Evolutionary conservation across 2,329 filamentous ascomycete species (phyloP).

Genomic region (Zymoseptoria passerinii): DNA sequence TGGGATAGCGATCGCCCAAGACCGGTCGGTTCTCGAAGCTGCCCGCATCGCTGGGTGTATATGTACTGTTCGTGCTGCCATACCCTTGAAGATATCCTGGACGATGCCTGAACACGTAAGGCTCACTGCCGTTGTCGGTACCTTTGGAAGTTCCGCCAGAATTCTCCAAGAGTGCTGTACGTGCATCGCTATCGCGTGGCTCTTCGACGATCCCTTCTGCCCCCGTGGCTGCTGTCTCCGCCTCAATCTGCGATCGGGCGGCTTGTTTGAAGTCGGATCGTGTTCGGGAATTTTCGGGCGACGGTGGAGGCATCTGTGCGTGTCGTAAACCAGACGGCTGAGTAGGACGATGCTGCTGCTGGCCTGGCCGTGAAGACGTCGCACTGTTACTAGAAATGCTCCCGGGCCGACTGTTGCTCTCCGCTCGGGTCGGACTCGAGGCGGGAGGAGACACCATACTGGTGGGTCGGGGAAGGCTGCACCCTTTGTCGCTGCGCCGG

Average conservation of each 20-base stretch:
- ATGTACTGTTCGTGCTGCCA: constrained; percentile 35
- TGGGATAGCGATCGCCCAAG: constrained; percentile 13
- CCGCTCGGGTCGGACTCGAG: neutral
- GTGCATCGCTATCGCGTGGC: constrained; percentile 27
- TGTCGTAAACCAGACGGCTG: constrained; percentile 32
- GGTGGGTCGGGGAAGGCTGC: neutral
- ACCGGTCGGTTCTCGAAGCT: constrained; percentile 26
- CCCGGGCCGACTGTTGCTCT: constrained; percentile 2
- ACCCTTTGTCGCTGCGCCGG: too few relatives aligned
- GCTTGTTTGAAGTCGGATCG: constrained; percentile 13
- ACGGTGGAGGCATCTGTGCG: constrained; percentile 36
- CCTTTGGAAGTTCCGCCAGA: neutral
- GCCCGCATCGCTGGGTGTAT: constrained; percentile 12
- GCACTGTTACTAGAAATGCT: constrained; percentile 3
- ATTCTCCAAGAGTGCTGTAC: constrained; percentile 31
- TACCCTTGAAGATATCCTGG: constrained; percentile 46
- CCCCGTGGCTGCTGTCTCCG: constrained; percentile 9
- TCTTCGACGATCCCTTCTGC: constrained; percentile 18
- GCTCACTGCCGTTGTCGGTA: neutral
- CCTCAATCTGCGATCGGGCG: constrained; percentile 10
- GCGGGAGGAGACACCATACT: neutral
- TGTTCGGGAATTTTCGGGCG: constrained; percentile 33
- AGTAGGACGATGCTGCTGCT: constrained; percentile 22
- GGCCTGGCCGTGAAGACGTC: neutral
- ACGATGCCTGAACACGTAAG: constrained; percentile 53